These are phyloP conservation scores for Orobanche coerulescens DNA, from an alignment of 257 asterid species.

Conservation along the genomic window DNA sequence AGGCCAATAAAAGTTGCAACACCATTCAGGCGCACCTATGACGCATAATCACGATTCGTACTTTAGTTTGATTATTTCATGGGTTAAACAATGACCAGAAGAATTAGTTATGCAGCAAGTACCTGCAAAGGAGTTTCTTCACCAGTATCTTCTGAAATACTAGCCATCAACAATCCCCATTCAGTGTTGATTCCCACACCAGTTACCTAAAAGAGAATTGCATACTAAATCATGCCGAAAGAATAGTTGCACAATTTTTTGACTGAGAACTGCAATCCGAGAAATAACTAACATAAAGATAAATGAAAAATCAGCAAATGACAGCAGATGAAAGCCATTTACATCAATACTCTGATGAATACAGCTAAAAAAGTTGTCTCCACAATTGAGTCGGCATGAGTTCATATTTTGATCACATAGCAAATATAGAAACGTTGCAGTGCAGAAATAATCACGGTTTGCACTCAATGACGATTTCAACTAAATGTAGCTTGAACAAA, in stretches of 20 bases:
- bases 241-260: not conserved
- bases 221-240: not conserved
- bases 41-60: slow-evolving; percentile 18
- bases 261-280: not conserved
- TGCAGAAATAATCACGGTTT: too few species aligned
- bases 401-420: too few species aligned
- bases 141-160: slow-evolving; percentile 91
- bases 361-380: too few species aligned
- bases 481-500: too few species aligned
- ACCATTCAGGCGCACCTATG: slow-evolving; percentile 91
- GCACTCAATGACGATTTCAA: too few species aligned
- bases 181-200: slow-evolving; percentile 94
- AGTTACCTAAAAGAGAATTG: slow-evolving; percentile 47
- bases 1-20: slow-evolving; percentile 91
- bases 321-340: too few species aligned
- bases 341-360: too few species aligned
- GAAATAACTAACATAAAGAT: too few species aligned
- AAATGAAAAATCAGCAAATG: too few species aligned
- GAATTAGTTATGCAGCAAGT: slow-evolving; percentile 9
- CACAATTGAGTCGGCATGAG: too few species aligned
- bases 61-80: not conserved
- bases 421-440: too few species aligned
- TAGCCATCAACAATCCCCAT: slow-evolving; percentile 98
- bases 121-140: slow-evolving; percentile 99
- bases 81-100: not conserved